Conservation (phyloP, 1,139 yeast genomes). For the Saccharomyces hybrid region DNA sequence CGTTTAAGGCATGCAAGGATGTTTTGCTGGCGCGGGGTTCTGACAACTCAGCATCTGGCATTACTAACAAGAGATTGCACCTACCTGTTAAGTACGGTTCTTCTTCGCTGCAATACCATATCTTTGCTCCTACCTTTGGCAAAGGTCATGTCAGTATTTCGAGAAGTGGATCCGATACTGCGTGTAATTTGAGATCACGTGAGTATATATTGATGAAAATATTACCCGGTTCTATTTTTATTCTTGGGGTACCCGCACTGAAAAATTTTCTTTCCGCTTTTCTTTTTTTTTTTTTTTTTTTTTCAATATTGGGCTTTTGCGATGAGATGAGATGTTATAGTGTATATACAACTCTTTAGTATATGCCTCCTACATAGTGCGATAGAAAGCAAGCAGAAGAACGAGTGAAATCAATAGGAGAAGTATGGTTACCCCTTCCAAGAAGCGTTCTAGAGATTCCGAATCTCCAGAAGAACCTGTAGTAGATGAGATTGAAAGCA, state of each 20-base stretch:
- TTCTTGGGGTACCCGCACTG: neutral
- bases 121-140: too few relatives aligned
- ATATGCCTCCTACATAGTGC: neutral
- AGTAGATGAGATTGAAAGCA: constrained; percentile 1
- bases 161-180: too few relatives aligned
- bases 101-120: too few relatives aligned
- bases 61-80: too few relatives aligned
- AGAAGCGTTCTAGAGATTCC: constrained; percentile 16
- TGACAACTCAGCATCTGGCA: too few relatives aligned
- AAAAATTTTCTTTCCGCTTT: neutral
- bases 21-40: too few relatives aligned
- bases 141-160: too few relatives aligned
- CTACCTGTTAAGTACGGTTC: too few relatives aligned
- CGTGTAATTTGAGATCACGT: too few relatives aligned
- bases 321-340: constrained; percentile 5
- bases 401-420: neutral
- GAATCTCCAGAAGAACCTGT: neutral
- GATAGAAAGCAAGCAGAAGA: neutral
- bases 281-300: neutral
- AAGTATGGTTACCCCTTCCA: constrained; percentile 1
- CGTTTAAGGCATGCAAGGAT: neutral
- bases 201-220: too few relatives aligned
- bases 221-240: neutral
- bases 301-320: neutral
- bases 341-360: neutral